Percentiles rank a stretch among this genome's conserved stretches.
phyloP scores from a whole-genome alignment of 441 rosid genomes.

The Corymbia calophylla region DNA sequence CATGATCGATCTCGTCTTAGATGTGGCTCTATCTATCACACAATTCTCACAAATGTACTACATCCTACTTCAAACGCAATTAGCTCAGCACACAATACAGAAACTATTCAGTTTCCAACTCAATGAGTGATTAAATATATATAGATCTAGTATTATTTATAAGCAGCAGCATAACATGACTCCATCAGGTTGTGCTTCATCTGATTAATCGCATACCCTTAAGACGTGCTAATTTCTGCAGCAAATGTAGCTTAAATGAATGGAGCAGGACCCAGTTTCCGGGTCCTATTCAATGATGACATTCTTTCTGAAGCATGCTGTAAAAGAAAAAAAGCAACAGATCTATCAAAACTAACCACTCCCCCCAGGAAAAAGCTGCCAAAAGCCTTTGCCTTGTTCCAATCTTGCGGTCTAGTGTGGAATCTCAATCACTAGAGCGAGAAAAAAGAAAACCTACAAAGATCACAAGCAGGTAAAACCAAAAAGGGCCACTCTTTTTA shows the following conservation, averaged over 20 bases:
- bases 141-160: neutral
- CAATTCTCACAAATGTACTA: neutral
- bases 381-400: neutral
- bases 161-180: neutral
- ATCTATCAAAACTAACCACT: neutral
- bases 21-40: neutral
- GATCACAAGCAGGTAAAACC: neutral
- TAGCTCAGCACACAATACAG: neutral
- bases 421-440: neutral
- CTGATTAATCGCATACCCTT: neutral
- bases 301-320: neutral
- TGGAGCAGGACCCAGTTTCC: neutral
- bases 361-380: neutral
- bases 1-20: neutral
- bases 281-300: neutral
- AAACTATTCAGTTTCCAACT: neutral
- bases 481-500: neutral
- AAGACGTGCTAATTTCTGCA: neutral
- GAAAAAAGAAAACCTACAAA: neutral
- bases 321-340: neutral
- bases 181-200: neutral
- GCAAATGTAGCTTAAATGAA: neutral
- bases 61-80: neutral
- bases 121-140: neutral
- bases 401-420: neutral